A percentile compares a stretch with the other conserved stretches of the same genome.
phyloP scores from a whole-genome alignment of 768 basidiomycete genomes.

The Kwoniella dejecticola region DNA sequence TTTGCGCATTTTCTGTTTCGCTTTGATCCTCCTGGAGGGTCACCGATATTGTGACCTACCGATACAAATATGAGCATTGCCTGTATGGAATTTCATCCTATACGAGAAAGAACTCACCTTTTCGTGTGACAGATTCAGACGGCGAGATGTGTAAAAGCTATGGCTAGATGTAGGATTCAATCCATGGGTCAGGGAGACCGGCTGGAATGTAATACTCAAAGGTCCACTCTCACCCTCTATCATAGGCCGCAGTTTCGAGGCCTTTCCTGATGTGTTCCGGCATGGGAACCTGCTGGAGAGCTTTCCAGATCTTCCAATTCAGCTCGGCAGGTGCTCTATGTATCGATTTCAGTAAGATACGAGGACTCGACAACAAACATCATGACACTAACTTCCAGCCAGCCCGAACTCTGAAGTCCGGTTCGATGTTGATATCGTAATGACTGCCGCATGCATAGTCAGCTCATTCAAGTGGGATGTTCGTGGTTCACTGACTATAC shows the following conservation, averaged over 20 bases:
- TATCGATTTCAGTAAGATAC: too few species aligned
- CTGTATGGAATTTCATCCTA: too few species aligned
- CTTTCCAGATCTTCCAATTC: slow-evolving; percentile 38
- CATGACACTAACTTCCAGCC: too few species aligned
- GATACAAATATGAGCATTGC: too few species aligned
- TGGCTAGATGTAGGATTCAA: too few species aligned
- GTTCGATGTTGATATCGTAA: slow-evolving; percentile 52
- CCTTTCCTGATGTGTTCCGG: slow-evolving; percentile 26
- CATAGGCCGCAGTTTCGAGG: slow-evolving; percentile 34
- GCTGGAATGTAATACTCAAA: too few species aligned
- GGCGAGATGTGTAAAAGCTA: slow-evolving; percentile 41
- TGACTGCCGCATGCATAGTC: slow-evolving; percentile 28
- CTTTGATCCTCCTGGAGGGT: slow-evolving; percentile 38
- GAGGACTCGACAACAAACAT: too few species aligned
- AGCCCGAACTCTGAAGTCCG: slow-evolving; percentile 19
- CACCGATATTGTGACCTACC: slow-evolving; percentile 34
- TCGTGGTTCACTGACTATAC: slow-evolving; percentile 27
- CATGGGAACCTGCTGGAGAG: slow-evolving; percentile 18
- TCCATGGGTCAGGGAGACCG: background rate
- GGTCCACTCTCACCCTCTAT: slow-evolving; percentile 39
- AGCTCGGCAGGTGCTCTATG: slow-evolving; percentile 19
- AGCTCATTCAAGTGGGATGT: background rate
- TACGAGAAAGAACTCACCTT: too few species aligned
- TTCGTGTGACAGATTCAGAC: slow-evolving; percentile 30
- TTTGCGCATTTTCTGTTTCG: slow-evolving; percentile 29